These are phyloP conservation scores for Backusella circina DNA, from an alignment of 192 early-diverging fungal genomes.

Conservation along the genomic window DNA sequence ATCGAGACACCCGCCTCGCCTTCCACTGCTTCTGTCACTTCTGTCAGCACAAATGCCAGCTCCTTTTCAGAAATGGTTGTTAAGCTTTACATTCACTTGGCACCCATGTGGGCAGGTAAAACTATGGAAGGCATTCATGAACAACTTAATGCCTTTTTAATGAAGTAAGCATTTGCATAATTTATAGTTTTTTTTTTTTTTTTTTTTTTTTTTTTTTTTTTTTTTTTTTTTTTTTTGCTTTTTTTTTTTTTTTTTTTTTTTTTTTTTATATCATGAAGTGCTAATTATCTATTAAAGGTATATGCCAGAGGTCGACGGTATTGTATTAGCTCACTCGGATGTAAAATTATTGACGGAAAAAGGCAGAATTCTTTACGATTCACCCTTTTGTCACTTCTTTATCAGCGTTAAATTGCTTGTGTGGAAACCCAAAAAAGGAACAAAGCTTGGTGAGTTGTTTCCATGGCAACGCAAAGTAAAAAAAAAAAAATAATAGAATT, in stretches of 20 bases:
- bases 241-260: too few species aligned
- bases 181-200: too few species aligned
- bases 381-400: slow-evolving; percentile 78
- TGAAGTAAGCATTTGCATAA: slow-evolving; percentile 45
- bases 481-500: background rate
- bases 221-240: too few species aligned
- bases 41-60: background rate
- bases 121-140: slow-evolving; percentile 56
- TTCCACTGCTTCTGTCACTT: background rate
- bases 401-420: slow-evolving; percentile 66
- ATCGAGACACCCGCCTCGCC: background rate
- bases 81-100: slow-evolving; percentile 57
- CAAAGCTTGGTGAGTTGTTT: slow-evolving; percentile 46
- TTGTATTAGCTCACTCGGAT: slow-evolving; percentile 79
- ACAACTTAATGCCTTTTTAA: slow-evolving; percentile 63
- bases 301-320: slow-evolving; percentile 82
- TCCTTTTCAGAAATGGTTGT: slow-evolving; percentile 30
- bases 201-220: too few species aligned
- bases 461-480: background rate
- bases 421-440: slow-evolving; percentile 74
- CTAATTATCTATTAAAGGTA: slow-evolving; percentile 45
- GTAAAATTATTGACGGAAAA: slow-evolving; percentile 53
- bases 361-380: slow-evolving; percentile 76
- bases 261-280: background rate
- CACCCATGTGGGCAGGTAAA: slow-evolving; percentile 60